Evolutionary conservation across 2,329 filamentous ascomycete species (phyloP), one percentile per base, ranked within the genome.

Genomic region (Alternaria novae-zelandiae): DNA sequence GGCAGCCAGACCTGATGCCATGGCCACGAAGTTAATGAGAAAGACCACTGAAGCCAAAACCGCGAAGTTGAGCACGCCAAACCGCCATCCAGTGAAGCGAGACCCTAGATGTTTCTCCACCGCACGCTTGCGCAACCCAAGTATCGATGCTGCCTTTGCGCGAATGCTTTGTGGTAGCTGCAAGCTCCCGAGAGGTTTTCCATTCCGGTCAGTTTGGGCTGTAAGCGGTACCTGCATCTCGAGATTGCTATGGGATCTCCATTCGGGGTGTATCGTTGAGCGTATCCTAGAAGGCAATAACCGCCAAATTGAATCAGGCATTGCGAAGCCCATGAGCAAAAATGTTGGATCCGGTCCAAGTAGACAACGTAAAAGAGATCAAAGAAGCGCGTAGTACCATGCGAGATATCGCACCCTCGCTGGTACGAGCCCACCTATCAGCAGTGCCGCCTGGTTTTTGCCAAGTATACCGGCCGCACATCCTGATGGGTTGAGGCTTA

Each of bases 31-130:
- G 17, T 51, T 51, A 1, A 51, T 23, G 20, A 8, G 5, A 17
- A 51, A 67, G 11, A 70, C 63, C 21, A 70, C n/a, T 13, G 53
- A 45, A 8, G 63, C 57, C 46, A 57, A 63, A 0, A 61, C 4
- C 10, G 63, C 65, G 15, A 69, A 68, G 46, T 59, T 61, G 12
- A 70, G 43, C 3, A 63, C 65, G n/a, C 69, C 63, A 25, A 65
- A 66, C 56, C 67, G 54, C 69, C 69, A 71, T 5, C 66, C 64
- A 15, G 62, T 49, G 30, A 64, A 59, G 7, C 54, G 64, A 32
- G 54, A 21, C 9, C 58, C 64, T 32, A 66, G n/a, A 11, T 50
- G 30, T 12, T n/a, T 49, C 17, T 59, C 11, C 5, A 26, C 32
- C 8, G 15, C 32, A 51, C 17, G 49, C 8, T 21, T 11, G 17